Percentiles rank a stretch among this genome's conserved stretches.
Evolutionary conservation across 768 basidiomycete species (phyloP).

Genomic region (Gymnopilus junonius): DNA sequence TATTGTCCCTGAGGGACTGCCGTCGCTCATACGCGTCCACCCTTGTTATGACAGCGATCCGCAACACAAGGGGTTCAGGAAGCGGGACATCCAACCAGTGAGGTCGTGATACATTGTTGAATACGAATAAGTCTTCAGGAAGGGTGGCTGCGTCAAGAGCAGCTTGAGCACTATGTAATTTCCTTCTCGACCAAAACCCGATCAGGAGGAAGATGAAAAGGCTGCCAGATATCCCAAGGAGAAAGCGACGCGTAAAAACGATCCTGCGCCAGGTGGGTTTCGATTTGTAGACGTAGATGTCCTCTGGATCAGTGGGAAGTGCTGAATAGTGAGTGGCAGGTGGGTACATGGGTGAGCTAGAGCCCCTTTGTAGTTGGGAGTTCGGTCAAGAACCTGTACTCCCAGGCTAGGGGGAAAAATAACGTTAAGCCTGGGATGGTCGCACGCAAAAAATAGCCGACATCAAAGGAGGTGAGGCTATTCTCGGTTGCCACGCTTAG

Average conservation of each 20-base stretch:
- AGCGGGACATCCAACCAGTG: conserved; percentile 1
- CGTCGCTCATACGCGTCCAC: conserved; percentile 7
- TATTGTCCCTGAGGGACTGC: background rate
- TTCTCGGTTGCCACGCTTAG: no score
- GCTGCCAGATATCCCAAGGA: background rate
- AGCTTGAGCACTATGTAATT: background rate
- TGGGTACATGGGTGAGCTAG: background rate
- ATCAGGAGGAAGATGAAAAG: background rate
- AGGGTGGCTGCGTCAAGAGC: background rate
- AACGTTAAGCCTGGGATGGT: no score
- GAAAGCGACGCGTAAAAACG: background rate
- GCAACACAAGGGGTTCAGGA: background rate
- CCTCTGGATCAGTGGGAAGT: background rate
- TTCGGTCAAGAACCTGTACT: no score
- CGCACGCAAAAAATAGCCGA: no score
- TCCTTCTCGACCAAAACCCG: background rate
- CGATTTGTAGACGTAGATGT: background rate
- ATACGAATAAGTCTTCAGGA: background rate
- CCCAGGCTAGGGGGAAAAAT: no score
- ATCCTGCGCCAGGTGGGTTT: background rate
- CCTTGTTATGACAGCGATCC: conserved; percentile 5
- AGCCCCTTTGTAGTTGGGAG: no score
- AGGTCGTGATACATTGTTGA: background rate
- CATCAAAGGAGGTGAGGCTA: no score
- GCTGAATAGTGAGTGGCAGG: background rate